phyloP scores from a whole-genome alignment of 345 rosid species.

The Arabidopsis suecica region DNA sequence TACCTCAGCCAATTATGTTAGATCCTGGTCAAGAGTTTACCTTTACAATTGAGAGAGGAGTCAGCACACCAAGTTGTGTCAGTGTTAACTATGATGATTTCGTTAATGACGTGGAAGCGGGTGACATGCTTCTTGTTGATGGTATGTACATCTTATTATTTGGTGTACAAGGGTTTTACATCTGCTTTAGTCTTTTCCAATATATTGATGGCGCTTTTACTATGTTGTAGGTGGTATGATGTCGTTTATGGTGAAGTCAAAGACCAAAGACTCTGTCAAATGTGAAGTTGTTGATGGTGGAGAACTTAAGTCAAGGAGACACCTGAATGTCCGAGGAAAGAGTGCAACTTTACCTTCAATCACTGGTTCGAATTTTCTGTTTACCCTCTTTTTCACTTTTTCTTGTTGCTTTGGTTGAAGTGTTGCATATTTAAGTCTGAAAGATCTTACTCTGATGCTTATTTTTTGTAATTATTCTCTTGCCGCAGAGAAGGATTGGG shows the following conservation, averaged over 20 bases:
- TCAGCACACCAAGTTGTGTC: constrained; percentile 82
- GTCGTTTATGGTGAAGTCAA: constrained; percentile 88
- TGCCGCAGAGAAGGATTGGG: constrained; percentile 96
- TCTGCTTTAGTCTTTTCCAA: background rate
- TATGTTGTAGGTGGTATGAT: constrained; percentile 89
- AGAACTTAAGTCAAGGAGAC: constrained; percentile 98
- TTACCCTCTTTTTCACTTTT: background rate
- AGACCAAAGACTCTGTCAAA: constrained; percentile 92
- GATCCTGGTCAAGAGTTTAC: constrained; percentile 87
- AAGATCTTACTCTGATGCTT: constrained; percentile 19
- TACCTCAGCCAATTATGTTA: constrained; percentile 85
- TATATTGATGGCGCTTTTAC: constrained; percentile 31
- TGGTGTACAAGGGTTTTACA: background rate
- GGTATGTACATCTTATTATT: constrained; percentile 54
- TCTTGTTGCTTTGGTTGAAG: background rate
- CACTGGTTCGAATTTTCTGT: constrained; percentile 60
- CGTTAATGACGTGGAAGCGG: constrained; percentile 87
- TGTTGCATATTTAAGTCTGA: background rate
- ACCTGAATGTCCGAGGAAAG: constrained; percentile 95
- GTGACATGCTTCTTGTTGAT: constrained; percentile 99
- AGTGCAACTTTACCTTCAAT: constrained; percentile 98
- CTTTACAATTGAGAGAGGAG: constrained; percentile 89
- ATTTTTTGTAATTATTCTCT: constrained; percentile 28
- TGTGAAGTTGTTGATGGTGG: constrained; percentile 99
- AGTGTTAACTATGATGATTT: constrained; percentile 98